A percentile compares a stretch with the other conserved stretches of the same genome.
These are phyloP conservation scores for Candida pseudoviswanathii DNA, from an alignment of 1,139 yeast species.

Conservation along the genomic window DNA sequence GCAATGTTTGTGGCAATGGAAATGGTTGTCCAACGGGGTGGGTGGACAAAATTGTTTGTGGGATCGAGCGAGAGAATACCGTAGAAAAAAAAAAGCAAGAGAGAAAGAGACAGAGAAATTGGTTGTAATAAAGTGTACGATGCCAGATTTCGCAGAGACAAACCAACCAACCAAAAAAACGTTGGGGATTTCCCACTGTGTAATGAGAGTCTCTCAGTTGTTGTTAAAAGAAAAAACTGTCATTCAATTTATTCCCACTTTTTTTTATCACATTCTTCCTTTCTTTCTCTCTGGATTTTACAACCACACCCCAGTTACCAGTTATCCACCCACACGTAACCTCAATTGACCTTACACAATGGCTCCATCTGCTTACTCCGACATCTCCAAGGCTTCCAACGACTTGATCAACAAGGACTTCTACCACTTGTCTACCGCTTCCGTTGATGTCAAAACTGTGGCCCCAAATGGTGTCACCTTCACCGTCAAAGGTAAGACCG, in stretches of 20 bases:
- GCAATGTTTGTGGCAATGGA: no score
- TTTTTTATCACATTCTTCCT: constrained; percentile 10
- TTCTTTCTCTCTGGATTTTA: constrained; percentile 5
- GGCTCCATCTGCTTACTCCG: constrained; percentile 80
- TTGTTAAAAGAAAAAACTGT: constrained; percentile 3
- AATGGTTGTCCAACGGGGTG: no score
- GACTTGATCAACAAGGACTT: constrained; percentile 89
- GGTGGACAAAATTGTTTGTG: background rate
- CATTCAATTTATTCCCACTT: constrained; percentile 7
- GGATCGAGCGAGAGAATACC: background rate
- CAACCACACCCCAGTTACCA: no score
- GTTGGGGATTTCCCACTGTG: constrained; percentile 4
- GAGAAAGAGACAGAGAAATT: background rate
- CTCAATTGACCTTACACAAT: constrained; percentile 22
- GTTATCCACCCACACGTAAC: no score
- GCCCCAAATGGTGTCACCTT: constrained; percentile 98
- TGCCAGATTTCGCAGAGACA: no score
- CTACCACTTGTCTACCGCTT: constrained; percentile 87
- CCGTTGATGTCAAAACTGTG: constrained; percentile 85
- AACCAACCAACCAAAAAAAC: constrained; percentile 5
- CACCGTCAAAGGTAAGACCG: constrained; percentile 91
- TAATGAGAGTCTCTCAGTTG: no score
- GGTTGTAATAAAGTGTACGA: no score
- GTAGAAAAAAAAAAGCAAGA: background rate
- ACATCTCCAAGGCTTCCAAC: constrained; percentile 87